A percentile compares a stretch with the other conserved stretches of the same genome.
phyloP scores from a whole-genome alignment of 148 eudicot genomes.

The Rhododendron simsii region DNA sequence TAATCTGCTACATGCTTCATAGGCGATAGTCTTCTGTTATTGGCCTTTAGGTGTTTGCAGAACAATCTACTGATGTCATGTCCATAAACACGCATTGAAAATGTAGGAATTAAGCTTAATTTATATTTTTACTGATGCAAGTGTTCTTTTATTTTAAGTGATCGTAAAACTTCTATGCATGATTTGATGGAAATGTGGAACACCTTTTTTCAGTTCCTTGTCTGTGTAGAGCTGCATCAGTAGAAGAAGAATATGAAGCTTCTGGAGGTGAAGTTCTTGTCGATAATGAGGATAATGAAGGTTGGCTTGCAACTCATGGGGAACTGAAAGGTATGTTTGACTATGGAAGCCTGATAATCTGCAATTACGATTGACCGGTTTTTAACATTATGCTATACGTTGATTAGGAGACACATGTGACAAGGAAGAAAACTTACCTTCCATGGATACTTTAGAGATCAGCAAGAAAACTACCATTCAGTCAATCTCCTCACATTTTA shows the following conservation, averaged over 20 bases:
- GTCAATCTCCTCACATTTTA: slow-evolving; percentile 83
- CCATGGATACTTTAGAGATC: slow-evolving; percentile 76
- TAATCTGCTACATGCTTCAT: too few species aligned
- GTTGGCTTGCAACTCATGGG: slow-evolving; percentile 98
- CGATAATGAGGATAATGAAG: slow-evolving; percentile 89
- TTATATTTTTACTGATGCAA: not conserved
- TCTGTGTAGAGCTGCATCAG: slow-evolving; percentile 77
- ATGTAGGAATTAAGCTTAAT: too few species aligned
- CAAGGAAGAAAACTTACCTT: slow-evolving; percentile 79
- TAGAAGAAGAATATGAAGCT: slow-evolving; percentile 91
- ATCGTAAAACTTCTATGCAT: not conserved
- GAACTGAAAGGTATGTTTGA: slow-evolving; percentile 63
- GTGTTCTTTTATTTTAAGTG: not conserved
- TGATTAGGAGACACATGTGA: slow-evolving; percentile 36
- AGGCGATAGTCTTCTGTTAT: too few species aligned
- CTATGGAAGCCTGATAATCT: not conserved
- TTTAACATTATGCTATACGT: slow-evolving; percentile 7
- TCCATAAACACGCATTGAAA: too few species aligned
- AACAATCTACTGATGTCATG: too few species aligned
- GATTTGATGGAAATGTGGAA: not conserved
- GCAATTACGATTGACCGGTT: not conserved
- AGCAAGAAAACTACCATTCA: slow-evolving; percentile 59
- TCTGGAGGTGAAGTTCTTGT: slow-evolving; percentile 93
- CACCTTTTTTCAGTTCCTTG: slow-evolving; percentile 63
- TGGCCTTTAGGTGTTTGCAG: too few species aligned